A percentile compares a stretch with the other conserved stretches of the same genome.
Conservation (phyloP, 2,329 filamentous ascomycete genomes). For the Aspergillus phoenicis region DNA sequence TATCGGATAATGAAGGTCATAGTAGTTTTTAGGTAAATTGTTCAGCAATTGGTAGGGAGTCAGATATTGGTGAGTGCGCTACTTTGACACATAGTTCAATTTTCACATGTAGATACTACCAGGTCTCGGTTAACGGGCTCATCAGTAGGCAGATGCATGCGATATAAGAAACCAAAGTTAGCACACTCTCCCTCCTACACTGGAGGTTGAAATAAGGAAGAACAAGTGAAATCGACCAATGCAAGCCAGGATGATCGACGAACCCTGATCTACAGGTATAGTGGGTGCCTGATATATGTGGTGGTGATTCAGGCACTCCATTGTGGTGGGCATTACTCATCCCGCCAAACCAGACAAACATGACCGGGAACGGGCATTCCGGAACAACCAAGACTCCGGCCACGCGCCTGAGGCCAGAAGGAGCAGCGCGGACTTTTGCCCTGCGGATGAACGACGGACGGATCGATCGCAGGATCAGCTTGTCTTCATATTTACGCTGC, state of each 20-base stretch:
- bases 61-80: background rate
- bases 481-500: conserved; percentile 16
- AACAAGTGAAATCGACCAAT: background rate
- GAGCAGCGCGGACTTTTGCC: conserved; percentile 27
- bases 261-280: background rate
- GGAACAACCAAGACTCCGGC: conserved; percentile 21
- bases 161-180: too few relatives aligned
- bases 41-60: background rate
- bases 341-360: conserved; percentile 13
- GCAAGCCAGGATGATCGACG: background rate
- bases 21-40: background rate
- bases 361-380: background rate
- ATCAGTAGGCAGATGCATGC: background rate
- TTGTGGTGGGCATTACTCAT: background rate
- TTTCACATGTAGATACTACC: background rate
- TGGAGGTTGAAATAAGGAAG: background rate
- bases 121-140: too few relatives aligned
- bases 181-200: background rate
- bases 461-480: conserved; percentile 28
- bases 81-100: background rate
- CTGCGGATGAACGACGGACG: conserved; percentile 22
- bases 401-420: conserved; percentile 27
- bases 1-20: too few relatives aligned
- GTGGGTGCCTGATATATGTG: background rate
- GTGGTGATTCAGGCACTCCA: background rate